Conservation (phyloP, 164 flowering plant species). For the Sextonia rubra region DNA sequence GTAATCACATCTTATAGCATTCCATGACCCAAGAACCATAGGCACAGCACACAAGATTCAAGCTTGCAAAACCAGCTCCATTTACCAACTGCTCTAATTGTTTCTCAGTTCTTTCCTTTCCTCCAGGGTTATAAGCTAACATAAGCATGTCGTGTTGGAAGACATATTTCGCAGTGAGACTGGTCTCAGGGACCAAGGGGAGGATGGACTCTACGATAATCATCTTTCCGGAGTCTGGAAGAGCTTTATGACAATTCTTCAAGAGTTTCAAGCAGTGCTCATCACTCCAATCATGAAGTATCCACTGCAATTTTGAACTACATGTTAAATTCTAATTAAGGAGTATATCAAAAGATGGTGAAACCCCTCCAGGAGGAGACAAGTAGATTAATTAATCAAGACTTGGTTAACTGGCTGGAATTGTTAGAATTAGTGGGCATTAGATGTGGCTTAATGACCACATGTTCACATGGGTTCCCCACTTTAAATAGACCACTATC, state of each 20-base stretch:
- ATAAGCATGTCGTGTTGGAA: slow-evolving; percentile 2
- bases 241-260: slow-evolving; percentile 23
- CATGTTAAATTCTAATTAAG: too few species aligned
- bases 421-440: too few species aligned
- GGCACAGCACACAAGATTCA: slow-evolving; percentile 7
- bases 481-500: too few species aligned
- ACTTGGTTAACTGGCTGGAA: too few species aligned
- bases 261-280: slow-evolving; percentile 18
- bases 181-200: background rate
- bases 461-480: too few species aligned
- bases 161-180: background rate
- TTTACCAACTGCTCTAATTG: slow-evolving; percentile 20
- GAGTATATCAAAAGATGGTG: too few species aligned
- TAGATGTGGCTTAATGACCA: too few species aligned
- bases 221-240: slow-evolving; percentile 23
- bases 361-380: too few species aligned
- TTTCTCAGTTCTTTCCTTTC: slow-evolving; percentile 21
- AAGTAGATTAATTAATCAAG: too few species aligned
- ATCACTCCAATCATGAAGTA: slow-evolving; percentile 25
- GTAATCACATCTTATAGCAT: slow-evolving; percentile 6
- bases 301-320: slow-evolving; percentile 12
- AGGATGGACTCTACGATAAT: slow-evolving; percentile 12
- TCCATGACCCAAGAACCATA: slow-evolving; percentile 25
- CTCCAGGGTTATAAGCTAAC: slow-evolving; percentile 17
- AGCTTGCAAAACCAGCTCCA: slow-evolving; percentile 11